Evolutionary conservation across 2,329 filamentous ascomycete genomes (phyloP), one percentile per base, ranked within the genome.

Genomic region (Sporothrix schenckii): DNA sequence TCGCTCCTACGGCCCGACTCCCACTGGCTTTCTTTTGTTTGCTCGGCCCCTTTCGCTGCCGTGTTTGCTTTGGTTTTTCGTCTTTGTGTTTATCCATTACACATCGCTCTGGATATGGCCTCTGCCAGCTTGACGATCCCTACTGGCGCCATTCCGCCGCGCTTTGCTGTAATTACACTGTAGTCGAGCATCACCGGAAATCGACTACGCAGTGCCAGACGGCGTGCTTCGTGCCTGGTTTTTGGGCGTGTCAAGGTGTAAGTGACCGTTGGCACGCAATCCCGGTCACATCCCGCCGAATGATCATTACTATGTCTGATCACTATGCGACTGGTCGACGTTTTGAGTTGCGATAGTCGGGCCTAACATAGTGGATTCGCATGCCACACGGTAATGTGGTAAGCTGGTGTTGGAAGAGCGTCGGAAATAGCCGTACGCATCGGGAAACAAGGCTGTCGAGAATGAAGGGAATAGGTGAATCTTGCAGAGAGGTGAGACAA

Each of bases 401-500:
- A 63, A 47, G 58, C 58, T 27, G 19, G 58, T 2, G 11, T 34
- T 60, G 56, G 30, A 27, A 47, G 11, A 24, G 21, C 11, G 11
- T 24, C 13, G 21, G n/a, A n/a, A 47, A 49, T 24, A 21, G 10
- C 41, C 21, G n/a, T 13, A 30, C 52, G 21, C 24, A 54, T 7
- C 7, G 24, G 24, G n/a, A 47, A 47, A 47, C 58, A 63, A 63
- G 58, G 11, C 21, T 47, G 11, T 41, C 41, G 61, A 21, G 61
- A 65, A 65, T 65, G 61, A 65, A 50, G 44, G 24, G 24, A 3
- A n/a, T n/a, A n/a, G 19, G 30, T 16, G 27, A 65, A 34, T 50
- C 44, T 50, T 50, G 61, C 24, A 27, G 44, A 63, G 6, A 11
- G 44, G 61, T 65, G 44, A 65, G 61, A 65, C 61, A 65, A 9